phyloP scores from a whole-genome alignment of 768 basidiomycete species.

The Tephrocybe sp. region DNA sequence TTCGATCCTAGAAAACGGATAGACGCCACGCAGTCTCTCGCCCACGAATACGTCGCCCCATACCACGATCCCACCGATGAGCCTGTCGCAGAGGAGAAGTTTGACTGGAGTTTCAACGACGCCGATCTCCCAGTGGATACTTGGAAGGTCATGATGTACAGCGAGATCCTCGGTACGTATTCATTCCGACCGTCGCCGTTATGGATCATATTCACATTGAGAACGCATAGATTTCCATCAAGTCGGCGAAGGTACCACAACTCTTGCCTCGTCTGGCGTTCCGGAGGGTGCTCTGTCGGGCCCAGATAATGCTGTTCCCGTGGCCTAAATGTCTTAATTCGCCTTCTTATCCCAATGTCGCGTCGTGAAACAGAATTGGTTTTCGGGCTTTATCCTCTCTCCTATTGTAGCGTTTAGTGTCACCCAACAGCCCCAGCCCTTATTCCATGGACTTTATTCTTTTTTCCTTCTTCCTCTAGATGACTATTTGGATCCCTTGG shows the following conservation, averaged over 20 bases:
- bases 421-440: too few relatives aligned
- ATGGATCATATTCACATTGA: background rate
- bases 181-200: too few relatives aligned
- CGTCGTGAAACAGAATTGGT: too few relatives aligned
- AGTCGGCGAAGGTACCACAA: conserved; percentile 55
- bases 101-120: conserved; percentile 99
- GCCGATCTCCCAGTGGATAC: conserved; percentile 97
- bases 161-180: conserved; percentile 88
- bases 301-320: conserved; percentile 37
- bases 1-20: conserved; percentile 98
- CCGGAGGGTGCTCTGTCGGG: conserved; percentile 41
- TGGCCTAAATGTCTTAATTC: conserved; percentile 7
- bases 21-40: conserved; percentile 86
- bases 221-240: conserved; percentile 69
- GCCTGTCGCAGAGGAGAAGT: conserved; percentile 88
- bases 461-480: too few relatives aligned
- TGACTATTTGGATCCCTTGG: too few relatives aligned
- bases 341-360: too few relatives aligned
- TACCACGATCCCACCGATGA: conserved; percentile 99
- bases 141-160: conserved; percentile 99
- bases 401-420: too few relatives aligned
- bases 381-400: too few relatives aligned
- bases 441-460: too few relatives aligned
- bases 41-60: conserved; percentile 91
- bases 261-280: conserved; percentile 4